Evolutionary conservation across 2,329 filamentous ascomycete species (phyloP), one percentile per base, ranked within the genome.

Genomic region (Mycogone perniciosa): DNA sequence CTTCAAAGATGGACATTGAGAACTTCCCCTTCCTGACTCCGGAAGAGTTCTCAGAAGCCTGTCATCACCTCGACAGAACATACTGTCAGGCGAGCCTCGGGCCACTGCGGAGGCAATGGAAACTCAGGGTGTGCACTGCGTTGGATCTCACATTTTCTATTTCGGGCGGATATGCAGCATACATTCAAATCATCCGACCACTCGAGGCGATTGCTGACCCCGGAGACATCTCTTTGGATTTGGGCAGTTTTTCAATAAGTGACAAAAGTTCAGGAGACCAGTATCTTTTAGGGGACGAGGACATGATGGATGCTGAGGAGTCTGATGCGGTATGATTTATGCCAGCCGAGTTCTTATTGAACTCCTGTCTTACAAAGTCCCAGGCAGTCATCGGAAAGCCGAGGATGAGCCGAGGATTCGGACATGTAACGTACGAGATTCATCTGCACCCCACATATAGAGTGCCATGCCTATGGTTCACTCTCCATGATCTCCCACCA

Each of bases 381-480:
- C 52, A 80, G 75, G 72, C 72, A 39, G 69, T 66, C 40, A 58
- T 78, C 33, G 54, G 62, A 31, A 69, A 60, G 46, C 60, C 60
- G 13, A 57, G 58, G 31, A 55, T 60, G 41, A 60, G 56, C 44
- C 61, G 63, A 52, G 69, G 67, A 53, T 64, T 65, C 55, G 70
- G 71, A 50, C 71, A 75, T 59, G 80, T 88, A 57, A 76, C 79
- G 54, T 91, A 90, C 70, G 84, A 89, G 66, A 81, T 91, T 60
- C 77, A 88, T 61, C 75, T 87, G 54, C 88, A 89, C 59, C 81
- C 84, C 50, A 87, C 84, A 51, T 92, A 91, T 68, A 78, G 78
- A 54, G 80, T 85, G 42, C 88, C 88, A 7, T 86, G 87, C 53
- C 74, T 91, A 50, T 91, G 87, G 80, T 89, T 92, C 71, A 80